Evolutionary conservation across 2,329 filamentous ascomycete genomes (phyloP), one percentile per base, ranked within the genome.

Genomic region (Penicillium sp.): DNA sequence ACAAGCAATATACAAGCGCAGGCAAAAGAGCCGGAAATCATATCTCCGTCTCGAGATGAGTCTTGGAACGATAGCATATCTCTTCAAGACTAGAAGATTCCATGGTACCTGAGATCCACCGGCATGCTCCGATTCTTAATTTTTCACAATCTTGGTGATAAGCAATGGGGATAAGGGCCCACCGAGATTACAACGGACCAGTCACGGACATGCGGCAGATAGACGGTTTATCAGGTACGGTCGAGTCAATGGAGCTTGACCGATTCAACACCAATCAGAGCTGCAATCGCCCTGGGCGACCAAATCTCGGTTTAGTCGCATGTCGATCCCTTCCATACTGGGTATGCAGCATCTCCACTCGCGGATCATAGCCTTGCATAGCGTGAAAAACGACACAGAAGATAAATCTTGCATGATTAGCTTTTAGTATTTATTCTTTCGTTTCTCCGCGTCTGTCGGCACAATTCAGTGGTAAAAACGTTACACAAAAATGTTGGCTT

Each of bases 241-340:
- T 42, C n/a, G 49, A 62, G 54, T 56, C 46, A 9, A 55, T 50
- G 42, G 52, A 52, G 54, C 54, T 54, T 49, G 52, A 26, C 57
- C 47, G 52, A 54, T 42, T 19, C 5, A 16, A 54, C 24, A 43
- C 59, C 57, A 62, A 62, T 62, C 57, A 59, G 29, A 46, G 21
- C 26, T 19, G 29, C 49, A 31, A 48, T 55, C 49, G 48, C 35
- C 45, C 51, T 51, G 19, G 24, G 43, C 44, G 35, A 56, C 52
- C 49, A 42, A 48, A 39, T 39, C 14, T 44, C 39, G n/a, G 33
- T 5, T 24, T 54, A 24, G 46, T 31, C 5, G 1, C 4, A 7
- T 26, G 57, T 48, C 24, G 57, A 60, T 62, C 60, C 21, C 31
- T 61, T 27, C 61, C 56, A 4, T 14, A 49, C 57, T 24, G 27